A percentile compares a stretch with the other conserved stretches of the same genome.
These are phyloP conservation scores for Fusarium xyrophilum DNA, from an alignment of 2,329 filamentous ascomycete genomes.

Conservation along the genomic window DNA sequence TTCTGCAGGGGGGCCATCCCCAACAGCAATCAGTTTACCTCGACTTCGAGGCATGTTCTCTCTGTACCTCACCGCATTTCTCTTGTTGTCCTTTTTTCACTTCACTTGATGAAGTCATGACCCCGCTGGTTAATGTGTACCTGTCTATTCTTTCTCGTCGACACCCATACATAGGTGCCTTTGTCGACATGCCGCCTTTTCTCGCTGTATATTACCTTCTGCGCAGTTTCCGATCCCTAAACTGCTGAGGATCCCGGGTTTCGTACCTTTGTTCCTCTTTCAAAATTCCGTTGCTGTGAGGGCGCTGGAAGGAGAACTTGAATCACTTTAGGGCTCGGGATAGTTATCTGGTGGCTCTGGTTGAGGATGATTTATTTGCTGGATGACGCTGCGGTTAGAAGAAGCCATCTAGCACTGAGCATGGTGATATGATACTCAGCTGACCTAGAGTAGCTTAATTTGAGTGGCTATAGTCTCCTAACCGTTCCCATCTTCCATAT, in stretches of 20 bases:
- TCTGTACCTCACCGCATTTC: constrained; percentile 17
- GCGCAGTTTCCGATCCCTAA: constrained; percentile 41
- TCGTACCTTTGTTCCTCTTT: constrained; percentile 14
- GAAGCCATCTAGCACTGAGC: constrained; percentile 21
- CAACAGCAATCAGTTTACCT: constrained; percentile 7
- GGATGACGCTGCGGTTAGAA: constrained; percentile 6
- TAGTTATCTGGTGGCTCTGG: constrained; percentile 15
- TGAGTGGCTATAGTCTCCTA: constrained; percentile 33
- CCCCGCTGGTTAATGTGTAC: constrained; percentile 47
- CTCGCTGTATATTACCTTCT: constrained; percentile 45
- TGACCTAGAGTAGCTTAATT: constrained; percentile 32
- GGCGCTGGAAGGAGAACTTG: neutral
- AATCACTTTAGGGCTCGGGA: neutral
- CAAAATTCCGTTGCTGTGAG: constrained; percentile 1
- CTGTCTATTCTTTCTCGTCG: constrained; percentile 40
- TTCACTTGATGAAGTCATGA: constrained; percentile 47
- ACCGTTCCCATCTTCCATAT: neutral
- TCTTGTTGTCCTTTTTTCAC: constrained; percentile 9
- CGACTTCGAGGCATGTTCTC: constrained; percentile 12
- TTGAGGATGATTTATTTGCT: constrained; percentile 28
- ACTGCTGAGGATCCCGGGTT: constrained; percentile 28
- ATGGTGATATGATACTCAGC: constrained; percentile 20
- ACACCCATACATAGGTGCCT: constrained; percentile 22
- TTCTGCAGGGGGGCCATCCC: constrained; percentile 26
- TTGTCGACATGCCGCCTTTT: constrained; percentile 23